A percentile compares a stretch with the other conserved stretches of the same genome.
Evolutionary conservation across 2,329 filamentous ascomycete species (phyloP).

Genomic region (Cladosporium sp.): DNA sequence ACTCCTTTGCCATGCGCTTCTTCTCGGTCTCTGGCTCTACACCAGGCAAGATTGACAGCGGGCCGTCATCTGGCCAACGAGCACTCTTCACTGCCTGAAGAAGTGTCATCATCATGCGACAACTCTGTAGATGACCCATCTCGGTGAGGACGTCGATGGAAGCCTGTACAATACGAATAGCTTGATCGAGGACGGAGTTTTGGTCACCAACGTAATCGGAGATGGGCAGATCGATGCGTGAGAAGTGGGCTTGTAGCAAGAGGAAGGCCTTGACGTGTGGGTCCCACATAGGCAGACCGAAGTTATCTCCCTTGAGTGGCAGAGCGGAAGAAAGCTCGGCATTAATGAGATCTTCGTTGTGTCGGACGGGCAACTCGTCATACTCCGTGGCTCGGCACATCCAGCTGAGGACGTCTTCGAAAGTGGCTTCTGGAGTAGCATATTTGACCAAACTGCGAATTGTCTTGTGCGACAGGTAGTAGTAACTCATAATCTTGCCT

Average conservation of each 20-base stretch:
- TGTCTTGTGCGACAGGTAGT: slow-evolving; percentile 91
- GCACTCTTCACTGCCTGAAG: slow-evolving; percentile 91
- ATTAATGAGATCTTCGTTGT: slow-evolving; percentile 98
- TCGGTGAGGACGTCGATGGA: slow-evolving; percentile 92
- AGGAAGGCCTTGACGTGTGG: slow-evolving; percentile 96
- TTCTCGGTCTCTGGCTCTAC: slow-evolving; percentile 48
- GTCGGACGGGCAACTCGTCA: slow-evolving; percentile 92
- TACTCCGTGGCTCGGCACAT: slow-evolving; percentile 93
- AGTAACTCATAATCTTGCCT: slow-evolving; percentile 99
- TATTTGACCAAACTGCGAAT: slow-evolving; percentile 78
- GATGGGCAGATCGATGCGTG: slow-evolving; percentile 85
- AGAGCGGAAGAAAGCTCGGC: slow-evolving; percentile 79
- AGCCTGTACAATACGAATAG: slow-evolving; percentile 94
- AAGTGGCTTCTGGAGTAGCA: slow-evolving; percentile 69
- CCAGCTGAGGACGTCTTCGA: slow-evolving; percentile 82
- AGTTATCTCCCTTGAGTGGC: slow-evolving; percentile 60
- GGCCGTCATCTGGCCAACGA: slow-evolving; percentile 80
- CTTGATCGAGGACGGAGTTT: slow-evolving; percentile 82
- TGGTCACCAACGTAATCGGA: slow-evolving; percentile 96
- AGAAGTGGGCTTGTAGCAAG: slow-evolving; percentile 91
- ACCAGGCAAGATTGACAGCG: slow-evolving; percentile 74
- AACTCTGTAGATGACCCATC: slow-evolving; percentile 74
- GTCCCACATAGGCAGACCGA: slow-evolving; percentile 91
- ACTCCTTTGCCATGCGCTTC: slow-evolving; percentile 36
- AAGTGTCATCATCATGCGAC: slow-evolving; percentile 74